These are phyloP conservation scores for Chloranthus sessilifolius DNA, from an alignment of 164 flowering plant species.

Conservation along the genomic window DNA sequence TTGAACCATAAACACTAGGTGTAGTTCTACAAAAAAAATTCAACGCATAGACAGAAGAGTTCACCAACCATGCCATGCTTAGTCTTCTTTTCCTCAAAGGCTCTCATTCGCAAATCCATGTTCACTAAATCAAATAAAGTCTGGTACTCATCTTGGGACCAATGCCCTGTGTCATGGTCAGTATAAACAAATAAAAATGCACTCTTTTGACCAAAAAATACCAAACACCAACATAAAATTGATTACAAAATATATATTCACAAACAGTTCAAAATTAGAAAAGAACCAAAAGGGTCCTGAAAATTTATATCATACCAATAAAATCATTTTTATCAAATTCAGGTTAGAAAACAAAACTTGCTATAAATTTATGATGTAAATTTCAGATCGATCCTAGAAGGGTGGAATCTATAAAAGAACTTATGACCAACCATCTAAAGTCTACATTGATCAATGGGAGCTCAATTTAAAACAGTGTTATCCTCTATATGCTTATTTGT, in stretches of 20 bases:
- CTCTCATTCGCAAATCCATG: slow-evolving; percentile 44
- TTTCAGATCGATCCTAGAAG: too few relatives aligned
- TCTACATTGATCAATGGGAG: too few relatives aligned
- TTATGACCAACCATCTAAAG: too few relatives aligned
- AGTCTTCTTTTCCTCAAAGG: slow-evolving; percentile 36
- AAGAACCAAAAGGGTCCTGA: background rate
- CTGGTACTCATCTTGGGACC: slow-evolving; percentile 74
- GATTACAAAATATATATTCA: background rate
- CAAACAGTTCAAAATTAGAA: background rate
- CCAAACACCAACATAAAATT: background rate
- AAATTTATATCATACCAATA: background rate
- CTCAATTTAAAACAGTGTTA: too few relatives aligned
- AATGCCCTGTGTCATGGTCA: slow-evolving; percentile 27
- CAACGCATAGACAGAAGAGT: background rate
- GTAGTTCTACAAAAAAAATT: too few relatives aligned
- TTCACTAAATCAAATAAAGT: slow-evolving; percentile 58
- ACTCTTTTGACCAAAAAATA: background rate
- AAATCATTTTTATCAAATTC: background rate
- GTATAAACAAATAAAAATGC: background rate
- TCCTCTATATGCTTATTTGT: too few relatives aligned
- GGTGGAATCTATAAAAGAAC: too few relatives aligned
- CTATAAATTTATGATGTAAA: background rate
- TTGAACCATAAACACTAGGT: too few relatives aligned
- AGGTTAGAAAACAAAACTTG: background rate
- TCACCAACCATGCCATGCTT: slow-evolving; percentile 56